Base-by-base conservation (phyloP, 2,329 filamentous ascomycete genomes). In the Cercospora zeae-maydis region DNA sequence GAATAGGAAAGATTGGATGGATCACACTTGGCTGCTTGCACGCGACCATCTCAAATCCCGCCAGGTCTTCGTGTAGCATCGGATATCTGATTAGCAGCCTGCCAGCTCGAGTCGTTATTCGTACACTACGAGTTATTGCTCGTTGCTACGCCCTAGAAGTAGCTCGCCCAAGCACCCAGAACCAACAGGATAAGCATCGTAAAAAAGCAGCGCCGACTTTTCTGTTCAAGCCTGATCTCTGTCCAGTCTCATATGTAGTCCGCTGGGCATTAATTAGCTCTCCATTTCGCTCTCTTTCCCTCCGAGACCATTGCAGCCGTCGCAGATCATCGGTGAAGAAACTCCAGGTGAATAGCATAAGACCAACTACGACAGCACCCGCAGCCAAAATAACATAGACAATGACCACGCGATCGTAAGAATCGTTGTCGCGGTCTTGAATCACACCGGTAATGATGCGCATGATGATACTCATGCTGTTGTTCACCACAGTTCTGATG, bases 401-500 rank as follows among this genome's bases (percentile, higher is more conserved):
- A 1, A 84, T 77, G 0, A 84, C 79, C 0, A 86, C 84, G 1
- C 79, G 78, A 53, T 81, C 75, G 65, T 88, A 88, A 0, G 79
- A 82, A 64, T 86, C 78, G 58, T 84, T 69, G 57, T 86, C 83
- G 3, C 76, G 76, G 60, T 88, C 86, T 66, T 88, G 85, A 0
- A 88, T 80, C 0, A 81, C 82, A 0, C 84, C 84, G 0, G 83
- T 81, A 19, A 86, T 75, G 47, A 87, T 81, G 0, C 83, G 78
- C 1, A 87, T 76, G 58, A 87, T 83, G 63, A 87, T 86, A 63
- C 79, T 85, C 83, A 86, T 86, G 31, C 80, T 82, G 60, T 88
- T 88, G 70, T 87, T 87, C 70, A 86, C 83, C 21, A 82, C 82
- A 36, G 87, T 81, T 63, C 88, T 88, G 61, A 86, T 73, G 0